Base-by-base conservation (phyloP, 805 yeast species). In the Lipomyces yamadae region DNA sequence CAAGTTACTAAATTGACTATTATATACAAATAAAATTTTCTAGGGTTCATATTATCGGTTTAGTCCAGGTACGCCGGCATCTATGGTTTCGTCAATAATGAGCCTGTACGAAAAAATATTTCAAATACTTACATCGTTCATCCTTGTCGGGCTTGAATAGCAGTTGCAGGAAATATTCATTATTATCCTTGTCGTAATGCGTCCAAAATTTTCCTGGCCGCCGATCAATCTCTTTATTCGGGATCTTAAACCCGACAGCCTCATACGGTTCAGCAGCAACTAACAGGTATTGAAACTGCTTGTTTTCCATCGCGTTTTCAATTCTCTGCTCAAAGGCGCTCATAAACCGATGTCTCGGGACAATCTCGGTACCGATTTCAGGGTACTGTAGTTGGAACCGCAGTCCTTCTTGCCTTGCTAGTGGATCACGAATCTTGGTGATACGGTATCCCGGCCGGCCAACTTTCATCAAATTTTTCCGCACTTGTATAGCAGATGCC, bases 231-330 rank as follows among this genome's bases (percentile, higher is more conserved):
- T 86, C 85, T 29, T 74, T 80, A 15, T 86, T 81, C 1, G 96
- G 96, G 11, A 95, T 81, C 66, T 91, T 88, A 65, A 94, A 80
- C 1, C 89, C 90, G 8, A 92, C 81, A 66, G 88, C 91, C 68
- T 92, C 94, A 76, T 91, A 95, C 1, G 98, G 98, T 75, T 92
- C 97, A 2, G 89, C 95, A n/a, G 92, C 87, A 0, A 93, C 78
- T 10, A 93, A 87, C 70, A 95, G 73, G 75, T 88, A 93, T 77
- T 90, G 96, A 77, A 75, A 86, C 8, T 81, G 79, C 52, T 80
- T 77, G 60, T 81, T 79, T 0, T 73, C 73, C 33, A 81, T 80
- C 39, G 83, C 79, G 61, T 85, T 85, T 72, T 83, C 85, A 4
- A 81, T 78, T 6, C 79, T 76, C 62, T 88, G 87, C 72, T 95